These are phyloP conservation scores for Cystofilobasidium macerans DNA, from an alignment of 768 basidiomycete genomes.

Conservation along the genomic window DNA sequence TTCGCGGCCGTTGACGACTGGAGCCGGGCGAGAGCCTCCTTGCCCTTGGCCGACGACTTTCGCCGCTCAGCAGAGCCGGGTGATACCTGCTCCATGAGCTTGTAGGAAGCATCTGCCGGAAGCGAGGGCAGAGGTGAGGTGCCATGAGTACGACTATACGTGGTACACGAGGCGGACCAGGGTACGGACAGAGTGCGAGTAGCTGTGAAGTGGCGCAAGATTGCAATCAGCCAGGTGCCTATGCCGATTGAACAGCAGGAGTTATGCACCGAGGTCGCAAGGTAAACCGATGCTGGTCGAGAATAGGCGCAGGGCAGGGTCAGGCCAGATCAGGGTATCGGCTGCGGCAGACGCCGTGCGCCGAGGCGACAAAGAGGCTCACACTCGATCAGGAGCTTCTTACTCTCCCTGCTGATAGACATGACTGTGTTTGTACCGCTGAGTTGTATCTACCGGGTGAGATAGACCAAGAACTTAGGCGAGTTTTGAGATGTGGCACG, in stretches of 20 bases:
- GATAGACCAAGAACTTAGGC: too few species aligned
- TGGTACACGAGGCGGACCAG: background rate
- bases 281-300: constrained; percentile 20
- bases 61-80: constrained; percentile 5
- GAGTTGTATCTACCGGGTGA: too few species aligned
- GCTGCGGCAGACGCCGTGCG: background rate
- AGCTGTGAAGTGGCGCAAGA: constrained; percentile 1
- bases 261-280: constrained; percentile 6
- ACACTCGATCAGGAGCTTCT: constrained; percentile 22
- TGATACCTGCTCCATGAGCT: constrained; percentile 1
- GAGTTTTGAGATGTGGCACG: too few species aligned
- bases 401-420: constrained; percentile 14
- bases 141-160: background rate
- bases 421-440: background rate
- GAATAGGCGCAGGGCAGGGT: background rate
- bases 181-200: constrained; percentile 15
- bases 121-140: background rate
- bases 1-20: constrained; percentile 32
- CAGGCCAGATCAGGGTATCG: too few species aligned
- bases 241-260: background rate
- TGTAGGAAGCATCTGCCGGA: constrained; percentile 9
- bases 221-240: too few species aligned
- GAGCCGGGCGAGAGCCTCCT: constrained; percentile 34
- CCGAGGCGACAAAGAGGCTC: background rate
- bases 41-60: constrained; percentile 29